Evolutionary conservation across 164 flowering plant genomes (phyloP).

Genomic region (Echeveria elegans): DNA sequence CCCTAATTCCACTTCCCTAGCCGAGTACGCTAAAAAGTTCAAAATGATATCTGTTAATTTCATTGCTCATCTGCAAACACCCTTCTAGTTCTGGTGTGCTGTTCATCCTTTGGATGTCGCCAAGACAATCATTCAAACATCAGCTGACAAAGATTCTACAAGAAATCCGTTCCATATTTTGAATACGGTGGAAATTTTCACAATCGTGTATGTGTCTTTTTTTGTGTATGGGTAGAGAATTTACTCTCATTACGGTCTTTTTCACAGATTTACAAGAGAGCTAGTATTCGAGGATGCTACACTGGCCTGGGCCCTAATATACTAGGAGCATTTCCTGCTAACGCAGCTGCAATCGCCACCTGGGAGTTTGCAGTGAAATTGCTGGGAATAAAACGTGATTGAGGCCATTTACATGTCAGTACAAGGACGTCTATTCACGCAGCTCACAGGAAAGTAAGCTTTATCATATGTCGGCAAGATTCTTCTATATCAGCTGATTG

Average conservation of each 20-base stretch:
- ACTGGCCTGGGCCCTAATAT: constrained; percentile 79
- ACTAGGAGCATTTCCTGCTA: constrained; percentile 89
- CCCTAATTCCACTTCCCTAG: constrained; percentile 3
- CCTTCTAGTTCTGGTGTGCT: constrained; percentile 64
- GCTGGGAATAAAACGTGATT: constrained; percentile 50
- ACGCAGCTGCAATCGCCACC: constrained; percentile 88
- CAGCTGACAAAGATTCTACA: constrained; percentile 33
- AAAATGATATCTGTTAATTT: not conserved
- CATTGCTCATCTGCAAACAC: not conserved
- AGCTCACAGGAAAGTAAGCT: not conserved
- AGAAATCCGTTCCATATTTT: constrained; percentile 63
- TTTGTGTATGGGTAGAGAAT: not conserved
- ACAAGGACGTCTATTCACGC: not conserved
- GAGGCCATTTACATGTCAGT: not conserved
- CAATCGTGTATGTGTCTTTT: not conserved
- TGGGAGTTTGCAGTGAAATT: constrained; percentile 80
- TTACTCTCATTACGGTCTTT: constrained; percentile 8
- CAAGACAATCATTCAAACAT: constrained; percentile 76
- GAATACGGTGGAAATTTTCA: constrained; percentile 33
- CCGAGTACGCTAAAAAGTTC: not conserved
- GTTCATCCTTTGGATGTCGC: constrained; percentile 86
- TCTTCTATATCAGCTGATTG: constrained; percentile 1
- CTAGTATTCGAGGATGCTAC: constrained; percentile 75
- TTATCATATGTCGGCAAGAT: not conserved
- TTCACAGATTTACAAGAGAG: constrained; percentile 53